Conservation (phyloP, 1,284 basidiomycete genomes). For the Ganoderma sinense region DNA sequence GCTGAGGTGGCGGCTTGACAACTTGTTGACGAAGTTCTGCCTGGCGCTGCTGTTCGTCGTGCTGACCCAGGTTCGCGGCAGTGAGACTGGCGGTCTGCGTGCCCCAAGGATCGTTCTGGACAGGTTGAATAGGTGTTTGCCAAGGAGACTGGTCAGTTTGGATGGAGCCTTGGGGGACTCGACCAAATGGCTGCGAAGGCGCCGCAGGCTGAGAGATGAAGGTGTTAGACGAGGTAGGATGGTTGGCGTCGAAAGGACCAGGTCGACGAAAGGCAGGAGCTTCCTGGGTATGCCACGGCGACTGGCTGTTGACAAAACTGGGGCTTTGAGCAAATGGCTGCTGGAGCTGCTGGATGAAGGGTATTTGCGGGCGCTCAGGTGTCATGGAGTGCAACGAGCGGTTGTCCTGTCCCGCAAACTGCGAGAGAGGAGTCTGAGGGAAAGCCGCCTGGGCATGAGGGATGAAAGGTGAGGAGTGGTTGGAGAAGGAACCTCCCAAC, state of each 20-base stretch:
- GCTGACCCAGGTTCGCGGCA: constrained; percentile 64
- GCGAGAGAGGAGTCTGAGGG: constrained; percentile 40
- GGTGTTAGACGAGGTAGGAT: constrained; percentile 38
- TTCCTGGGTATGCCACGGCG: constrained; percentile 46
- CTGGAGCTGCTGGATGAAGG: constrained; percentile 29
- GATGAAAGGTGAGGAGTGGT: constrained; percentile 36
- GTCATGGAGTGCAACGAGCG: constrained; percentile 34
- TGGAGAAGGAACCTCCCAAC: constrained; percentile 28
- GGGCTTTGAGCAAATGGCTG: constrained; percentile 33
- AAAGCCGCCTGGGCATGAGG: constrained; percentile 37
- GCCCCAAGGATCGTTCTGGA: constrained; percentile 55
- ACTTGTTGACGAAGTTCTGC: constrained; percentile 33
- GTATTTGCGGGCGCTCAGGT: constrained; percentile 34
- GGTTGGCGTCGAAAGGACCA: constrained; percentile 50
- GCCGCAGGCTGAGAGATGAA: constrained; percentile 33
- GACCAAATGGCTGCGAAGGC: constrained; percentile 34
- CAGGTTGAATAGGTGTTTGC: constrained; percentile 54
- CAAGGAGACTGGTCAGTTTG: constrained; percentile 58
- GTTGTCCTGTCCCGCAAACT: constrained; percentile 33
- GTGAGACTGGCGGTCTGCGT: constrained; percentile 58
- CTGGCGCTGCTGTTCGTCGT: constrained; percentile 55
- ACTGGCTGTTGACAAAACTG: constrained; percentile 29
- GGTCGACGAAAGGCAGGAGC: constrained; percentile 45
- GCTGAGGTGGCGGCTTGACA: constrained; percentile 19
- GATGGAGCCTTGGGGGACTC: constrained; percentile 31